Conservation (phyloP, 2,329 filamentous ascomycete genomes). For the Acephala macrosclerotiorum region DNA sequence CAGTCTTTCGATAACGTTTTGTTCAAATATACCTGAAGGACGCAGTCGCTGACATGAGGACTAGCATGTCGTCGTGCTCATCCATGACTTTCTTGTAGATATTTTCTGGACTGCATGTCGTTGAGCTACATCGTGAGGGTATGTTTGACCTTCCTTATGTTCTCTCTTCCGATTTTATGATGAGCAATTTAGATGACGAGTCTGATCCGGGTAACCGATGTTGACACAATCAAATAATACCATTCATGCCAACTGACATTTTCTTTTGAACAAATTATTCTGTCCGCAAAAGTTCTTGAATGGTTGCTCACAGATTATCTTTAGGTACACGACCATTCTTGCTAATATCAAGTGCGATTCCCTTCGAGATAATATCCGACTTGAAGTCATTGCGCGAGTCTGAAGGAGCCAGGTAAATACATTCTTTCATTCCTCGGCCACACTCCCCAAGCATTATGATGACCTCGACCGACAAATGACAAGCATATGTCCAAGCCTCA, state of each 20-base stretch:
- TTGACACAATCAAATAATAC: slow-evolving; percentile 71
- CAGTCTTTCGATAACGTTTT: slow-evolving; percentile 31
- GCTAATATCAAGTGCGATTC: neutral
- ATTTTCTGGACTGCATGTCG: slow-evolving; percentile 14
- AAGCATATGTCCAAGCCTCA: slow-evolving; percentile 96
- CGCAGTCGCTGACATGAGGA: slow-evolving; percentile 4
- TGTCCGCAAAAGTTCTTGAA: slow-evolving; percentile 13
- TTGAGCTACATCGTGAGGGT: too few relatives aligned
- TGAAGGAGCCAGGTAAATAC: neutral
- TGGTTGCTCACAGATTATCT: slow-evolving; percentile 29
- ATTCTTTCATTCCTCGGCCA: slow-evolving; percentile 27
- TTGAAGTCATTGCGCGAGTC: neutral
- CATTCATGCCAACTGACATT: slow-evolving; percentile 72
- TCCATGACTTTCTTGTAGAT: slow-evolving; percentile 5
- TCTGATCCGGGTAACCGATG: slow-evolving; percentile 79
- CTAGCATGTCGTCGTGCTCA: neutral
- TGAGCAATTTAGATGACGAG: slow-evolving; percentile 76
- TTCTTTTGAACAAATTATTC: slow-evolving; percentile 42
- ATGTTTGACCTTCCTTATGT: slow-evolving; percentile 20
- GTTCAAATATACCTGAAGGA: neutral
- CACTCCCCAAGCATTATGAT: slow-evolving; percentile 66
- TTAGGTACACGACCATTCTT: neutral
- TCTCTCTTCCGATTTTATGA: slow-evolving; percentile 46
- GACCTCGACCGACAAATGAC: slow-evolving; percentile 84
- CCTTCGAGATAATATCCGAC: neutral